phyloP scores from a whole-genome alignment of 164 flowering plant species.

The Umbellularia californica region DNA sequence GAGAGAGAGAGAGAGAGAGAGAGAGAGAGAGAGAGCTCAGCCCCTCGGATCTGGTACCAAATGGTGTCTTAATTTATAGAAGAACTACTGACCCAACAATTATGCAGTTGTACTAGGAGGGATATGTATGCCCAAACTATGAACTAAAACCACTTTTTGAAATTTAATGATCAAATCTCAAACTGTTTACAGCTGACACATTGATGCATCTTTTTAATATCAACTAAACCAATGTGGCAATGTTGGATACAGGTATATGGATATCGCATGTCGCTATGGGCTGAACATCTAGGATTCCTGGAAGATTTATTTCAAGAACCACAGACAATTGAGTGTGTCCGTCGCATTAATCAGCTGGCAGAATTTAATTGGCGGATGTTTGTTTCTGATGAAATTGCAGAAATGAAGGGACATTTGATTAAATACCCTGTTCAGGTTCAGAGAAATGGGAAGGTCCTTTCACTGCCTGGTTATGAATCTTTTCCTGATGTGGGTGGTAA shows the following conservation, averaged over 20 bases:
- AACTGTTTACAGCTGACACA: background rate
- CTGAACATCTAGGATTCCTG: constrained; percentile 54
- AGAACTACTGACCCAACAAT: background rate
- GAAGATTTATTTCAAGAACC: constrained; percentile 48
- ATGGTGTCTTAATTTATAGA: too few species aligned
- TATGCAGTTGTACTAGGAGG: background rate
- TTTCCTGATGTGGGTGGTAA: constrained; percentile 90
- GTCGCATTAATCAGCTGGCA: constrained; percentile 41
- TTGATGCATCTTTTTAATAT: background rate
- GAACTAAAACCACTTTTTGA: background rate
- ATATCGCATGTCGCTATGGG: constrained; percentile 80
- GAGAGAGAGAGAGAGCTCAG: too few species aligned
- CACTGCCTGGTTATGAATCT: constrained; percentile 47
- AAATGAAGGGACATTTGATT: constrained; percentile 59
- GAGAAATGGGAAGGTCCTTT: constrained; percentile 41
- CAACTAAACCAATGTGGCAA: background rate
- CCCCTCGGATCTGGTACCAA: too few species aligned
- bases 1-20: too few species aligned
- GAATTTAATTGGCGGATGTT: constrained; percentile 46
- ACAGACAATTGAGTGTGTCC: constrained; percentile 39
- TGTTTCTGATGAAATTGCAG: constrained; percentile 27
- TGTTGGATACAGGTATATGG: constrained; percentile 53
- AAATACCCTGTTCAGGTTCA: constrained; percentile 52
- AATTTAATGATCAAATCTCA: background rate
- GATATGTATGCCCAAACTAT: background rate